Evolutionary conservation across 208 protist species (phyloP).

Genomic region (Porcisia hertigi): DNA sequence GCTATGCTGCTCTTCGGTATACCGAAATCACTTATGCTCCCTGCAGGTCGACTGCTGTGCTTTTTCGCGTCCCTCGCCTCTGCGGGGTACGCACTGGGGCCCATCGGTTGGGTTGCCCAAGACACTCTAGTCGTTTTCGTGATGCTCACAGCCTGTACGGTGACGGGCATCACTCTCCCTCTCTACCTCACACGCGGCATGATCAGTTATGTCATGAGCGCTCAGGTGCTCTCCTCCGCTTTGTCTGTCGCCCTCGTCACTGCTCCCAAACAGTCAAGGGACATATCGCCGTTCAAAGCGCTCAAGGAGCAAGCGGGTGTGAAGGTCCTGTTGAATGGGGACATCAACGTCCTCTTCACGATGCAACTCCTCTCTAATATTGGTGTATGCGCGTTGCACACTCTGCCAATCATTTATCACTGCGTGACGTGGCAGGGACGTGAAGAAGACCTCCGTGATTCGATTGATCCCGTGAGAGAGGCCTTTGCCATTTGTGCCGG

Average conservation of each 20-base stretch:
- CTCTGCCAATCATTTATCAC: slow-evolving; percentile 64
- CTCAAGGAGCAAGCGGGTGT: slow-evolving; percentile 42
- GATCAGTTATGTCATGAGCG: slow-evolving; percentile 76
- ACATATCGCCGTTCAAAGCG: slow-evolving; percentile 27
- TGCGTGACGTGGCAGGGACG: slow-evolving; percentile 47
- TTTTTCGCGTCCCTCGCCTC: slow-evolving; percentile 48
- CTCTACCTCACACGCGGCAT: slow-evolving; percentile 84
- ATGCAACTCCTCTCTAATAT: slow-evolving; percentile 71
- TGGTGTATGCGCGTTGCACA: slow-evolving; percentile 65
- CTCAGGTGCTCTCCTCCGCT: slow-evolving; percentile 72
- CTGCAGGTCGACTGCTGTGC: slow-evolving; percentile 35
- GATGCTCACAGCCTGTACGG: slow-evolving; percentile 59
- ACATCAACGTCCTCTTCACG: slow-evolving; percentile 77
- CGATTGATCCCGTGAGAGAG: slow-evolving; percentile 60
- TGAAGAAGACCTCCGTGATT: slow-evolving; percentile 35
- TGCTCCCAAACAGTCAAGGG: slow-evolving; percentile 27
- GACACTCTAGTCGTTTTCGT: slow-evolving; percentile 61
- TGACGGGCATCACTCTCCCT: slow-evolving; percentile 68
- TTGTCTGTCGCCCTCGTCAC: slow-evolving; percentile 60
- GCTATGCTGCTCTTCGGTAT: slow-evolving; percentile 47
- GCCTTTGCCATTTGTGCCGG: slow-evolving; percentile 73
- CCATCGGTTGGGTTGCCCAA: slow-evolving; percentile 74
- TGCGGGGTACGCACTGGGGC: slow-evolving; percentile 72
- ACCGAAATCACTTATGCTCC: slow-evolving; percentile 44
- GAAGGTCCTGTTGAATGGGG: slow-evolving; percentile 50